A percentile compares a stretch with the other conserved stretches of the same genome.
Evolutionary conservation across 139 green algal species (phyloP).

Genomic region (Chlorella vulgaris): DNA sequence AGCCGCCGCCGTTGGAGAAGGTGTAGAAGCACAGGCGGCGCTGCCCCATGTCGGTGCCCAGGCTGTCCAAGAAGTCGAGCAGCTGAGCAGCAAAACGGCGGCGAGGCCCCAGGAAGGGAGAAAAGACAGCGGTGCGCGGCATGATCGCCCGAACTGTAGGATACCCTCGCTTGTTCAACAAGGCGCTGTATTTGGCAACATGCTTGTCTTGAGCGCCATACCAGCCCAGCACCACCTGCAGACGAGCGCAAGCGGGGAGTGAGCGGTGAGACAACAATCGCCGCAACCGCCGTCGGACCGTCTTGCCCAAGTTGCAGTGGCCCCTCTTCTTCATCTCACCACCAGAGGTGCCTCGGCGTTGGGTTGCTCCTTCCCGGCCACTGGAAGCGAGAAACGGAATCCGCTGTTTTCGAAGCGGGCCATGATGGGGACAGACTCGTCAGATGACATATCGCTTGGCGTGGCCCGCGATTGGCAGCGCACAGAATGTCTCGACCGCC

Average conservation of each 20-base stretch:
- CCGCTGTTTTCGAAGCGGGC: too few relatives aligned
- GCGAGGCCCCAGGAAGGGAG: neutral
- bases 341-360: too few relatives aligned
- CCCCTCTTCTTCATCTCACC: too few relatives aligned
- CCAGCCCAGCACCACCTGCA: slow-evolving; percentile 33
- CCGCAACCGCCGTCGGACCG: too few relatives aligned
- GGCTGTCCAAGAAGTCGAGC: slow-evolving; percentile 2
- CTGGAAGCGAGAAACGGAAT: too few relatives aligned
- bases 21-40: slow-evolving; percentile 25
- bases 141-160: slow-evolving; percentile 1
- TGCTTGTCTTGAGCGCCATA: neutral
- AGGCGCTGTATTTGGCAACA: slow-evolving; percentile 16
- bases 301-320: too few relatives aligned
- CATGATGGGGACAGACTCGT: too few relatives aligned
- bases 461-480: too few relatives aligned
- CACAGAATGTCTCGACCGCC: too few relatives aligned
- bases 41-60: neutral
- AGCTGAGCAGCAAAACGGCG: slow-evolving; percentile 6
- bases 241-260: neutral
- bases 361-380: too few relatives aligned
- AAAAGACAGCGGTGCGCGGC: slow-evolving; percentile 28
- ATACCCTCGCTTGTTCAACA: slow-evolving; percentile 12
- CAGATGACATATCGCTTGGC: too few relatives aligned
- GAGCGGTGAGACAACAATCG: too few relatives aligned
- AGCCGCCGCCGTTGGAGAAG: slow-evolving; percentile 37